These are phyloP conservation scores for Baorangia bicolor DNA, from an alignment of 768 basidiomycete species.

Conservation along the genomic window DNA sequence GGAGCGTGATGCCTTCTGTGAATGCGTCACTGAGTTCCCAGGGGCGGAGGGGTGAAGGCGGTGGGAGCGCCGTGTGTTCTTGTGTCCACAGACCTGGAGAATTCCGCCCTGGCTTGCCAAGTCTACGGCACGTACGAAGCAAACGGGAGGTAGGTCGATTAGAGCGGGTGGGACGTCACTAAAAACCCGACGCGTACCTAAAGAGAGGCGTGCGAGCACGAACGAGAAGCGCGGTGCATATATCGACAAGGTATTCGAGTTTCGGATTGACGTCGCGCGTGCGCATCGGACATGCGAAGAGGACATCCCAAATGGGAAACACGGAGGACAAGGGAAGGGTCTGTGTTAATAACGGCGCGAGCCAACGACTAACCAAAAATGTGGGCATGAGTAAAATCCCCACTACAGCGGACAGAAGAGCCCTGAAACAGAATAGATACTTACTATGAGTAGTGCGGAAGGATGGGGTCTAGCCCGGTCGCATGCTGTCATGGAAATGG, in stretches of 20 bases:
- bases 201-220: slow-evolving; percentile 53
- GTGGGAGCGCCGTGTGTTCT: slow-evolving; percentile 37
- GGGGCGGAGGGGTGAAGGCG: slow-evolving; percentile 44
- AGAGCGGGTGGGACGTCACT: not conserved
- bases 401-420: not conserved
- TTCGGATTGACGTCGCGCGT: slow-evolving; percentile 55
- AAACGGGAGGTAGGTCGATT: not conserved
- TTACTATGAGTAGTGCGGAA: slow-evolving; percentile 82
- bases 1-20: slow-evolving; percentile 59
- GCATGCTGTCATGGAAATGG: slow-evolving; percentile 40
- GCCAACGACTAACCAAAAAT: slow-evolving; percentile 57
- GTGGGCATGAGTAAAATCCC: not conserved
- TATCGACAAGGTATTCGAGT: slow-evolving; percentile 65
- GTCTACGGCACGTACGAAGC: slow-evolving; percentile 34
- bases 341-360: slow-evolving; percentile 68
- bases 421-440: slow-evolving; percentile 24
- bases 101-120: slow-evolving; percentile 47
- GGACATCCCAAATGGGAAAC: slow-evolving; percentile 65
- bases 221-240: slow-evolving; percentile 69
- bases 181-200: slow-evolving; percentile 40
- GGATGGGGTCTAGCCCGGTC: slow-evolving; percentile 65
- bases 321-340: slow-evolving; percentile 65
- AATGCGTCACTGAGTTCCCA: slow-evolving; percentile 65
- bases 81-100: slow-evolving; percentile 55
- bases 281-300: slow-evolving; percentile 60